phyloP scores from a whole-genome alignment of 2,329 filamentous ascomycete genomes.

The Trichoderma atrobrunneum region DNA sequence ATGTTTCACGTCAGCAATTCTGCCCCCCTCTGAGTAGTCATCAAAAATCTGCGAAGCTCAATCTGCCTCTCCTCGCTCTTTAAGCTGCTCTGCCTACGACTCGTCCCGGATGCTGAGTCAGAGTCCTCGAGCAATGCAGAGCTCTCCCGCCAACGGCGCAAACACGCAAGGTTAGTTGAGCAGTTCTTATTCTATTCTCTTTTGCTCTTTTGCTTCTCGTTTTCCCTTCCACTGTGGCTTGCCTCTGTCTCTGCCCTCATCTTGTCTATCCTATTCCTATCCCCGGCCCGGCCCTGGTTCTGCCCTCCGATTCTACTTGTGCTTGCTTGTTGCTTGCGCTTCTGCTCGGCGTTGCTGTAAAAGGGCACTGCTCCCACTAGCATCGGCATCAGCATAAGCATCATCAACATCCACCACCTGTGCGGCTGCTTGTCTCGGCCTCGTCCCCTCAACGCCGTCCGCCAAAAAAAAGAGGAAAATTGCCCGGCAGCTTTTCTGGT shows the following conservation, averaged over 20 bases:
- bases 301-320: neutral
- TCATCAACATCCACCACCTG: neutral
- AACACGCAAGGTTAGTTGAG: constrained; percentile 20
- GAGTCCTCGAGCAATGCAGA: constrained; percentile 23
- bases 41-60: constrained; percentile 15
- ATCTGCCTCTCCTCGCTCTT: neutral
- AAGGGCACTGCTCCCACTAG: neutral
- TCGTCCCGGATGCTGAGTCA: constrained; percentile 21
- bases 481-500: neutral
- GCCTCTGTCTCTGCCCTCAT: neutral
- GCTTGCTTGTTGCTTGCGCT: neutral
- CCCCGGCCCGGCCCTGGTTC: neutral
- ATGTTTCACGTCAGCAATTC: constrained; percentile 20
- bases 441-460: neutral
- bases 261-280: neutral
- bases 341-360: neutral
- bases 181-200: neutral
- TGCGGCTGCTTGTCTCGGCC: neutral
- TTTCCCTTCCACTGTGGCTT: neutral
- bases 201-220: neutral
- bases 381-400: neutral
- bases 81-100: neutral
- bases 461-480: neutral
- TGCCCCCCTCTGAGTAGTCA: constrained; percentile 18
- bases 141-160: constrained; percentile 21